Base-by-base conservation (phyloP, 768 basidiomycete species). In the Amanita pseudoporphyria region DNA sequence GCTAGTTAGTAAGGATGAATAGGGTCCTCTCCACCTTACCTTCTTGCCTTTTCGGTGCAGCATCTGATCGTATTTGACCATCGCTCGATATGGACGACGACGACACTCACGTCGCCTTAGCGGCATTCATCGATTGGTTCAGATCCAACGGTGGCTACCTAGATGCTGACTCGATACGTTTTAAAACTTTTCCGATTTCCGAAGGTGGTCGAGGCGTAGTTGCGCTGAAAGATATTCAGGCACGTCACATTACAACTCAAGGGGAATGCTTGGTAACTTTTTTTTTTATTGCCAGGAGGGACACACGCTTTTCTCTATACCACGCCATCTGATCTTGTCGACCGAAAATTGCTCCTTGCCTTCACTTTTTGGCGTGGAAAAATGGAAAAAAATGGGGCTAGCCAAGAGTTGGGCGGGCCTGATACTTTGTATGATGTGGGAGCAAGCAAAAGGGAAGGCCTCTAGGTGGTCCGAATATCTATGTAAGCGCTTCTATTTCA, bases 391-490 rank as follows among this genome's bases (percentile, higher is more conserved):
- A 19, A 63, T 69, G 49, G 65, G 68, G 16, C 63, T 97, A 51
- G 71, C 83, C 45, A 66, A 76, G 49, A 83, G 91, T 6, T 99
- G 96, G 96, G 70, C 76, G 1, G 85, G 86, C 3, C 67, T 97
- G 39, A 97, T 99, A 52, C 70, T 98, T 33, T 88, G 84, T 54
- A 85, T 99, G 82, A 90, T 98, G 87, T 96, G 89, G 87, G 96
- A 99, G 64, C 78, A 77, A 47, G 76, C 81, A 3, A 73, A 73
- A 54, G 81, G 81, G 1, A 50, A 67, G 3, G 59, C 69, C 16
- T 85, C 88, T 42, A 79, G 67, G 47, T 89, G 91, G 92, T 58
- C 62, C 5, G 71, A 70, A 9, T 95, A 94, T 65, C 70, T 94
- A 10, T 68, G 88, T 88, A 50, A 41, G 78, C 64, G 16, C 18